Conservation (phyloP, 192 early-diverging fungal species). For the Entomortierella parvispora region DNA sequence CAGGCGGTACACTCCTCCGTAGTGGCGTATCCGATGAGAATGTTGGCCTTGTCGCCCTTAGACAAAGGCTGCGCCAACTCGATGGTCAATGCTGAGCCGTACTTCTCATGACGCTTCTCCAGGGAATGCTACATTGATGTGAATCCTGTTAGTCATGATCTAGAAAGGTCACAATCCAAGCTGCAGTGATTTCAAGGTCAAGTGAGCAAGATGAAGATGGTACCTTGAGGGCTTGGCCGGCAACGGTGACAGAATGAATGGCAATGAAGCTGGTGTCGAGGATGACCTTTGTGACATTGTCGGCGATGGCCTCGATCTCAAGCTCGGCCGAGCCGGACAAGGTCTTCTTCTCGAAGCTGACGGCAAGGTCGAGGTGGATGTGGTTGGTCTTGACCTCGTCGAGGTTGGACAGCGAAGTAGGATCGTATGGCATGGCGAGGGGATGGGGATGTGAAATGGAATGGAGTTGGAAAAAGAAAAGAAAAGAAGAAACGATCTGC, state of each 20-base stretch:
- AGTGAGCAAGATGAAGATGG: too few species aligned
- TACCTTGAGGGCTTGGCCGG: constrained; percentile 44
- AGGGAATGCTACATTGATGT: constrained; percentile 55
- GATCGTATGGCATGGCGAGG: constrained; percentile 69
- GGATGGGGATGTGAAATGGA: not conserved
- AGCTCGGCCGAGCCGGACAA: constrained; percentile 75
- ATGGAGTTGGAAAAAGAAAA: constrained; percentile 2
- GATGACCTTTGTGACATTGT: constrained; percentile 68
- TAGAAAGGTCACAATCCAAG: too few species aligned
- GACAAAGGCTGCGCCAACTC: constrained; percentile 58
- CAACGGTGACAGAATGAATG: constrained; percentile 53
- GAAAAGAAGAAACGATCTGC: not conserved
- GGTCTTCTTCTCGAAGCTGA: constrained; percentile 79
- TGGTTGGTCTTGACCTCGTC: constrained; percentile 77
- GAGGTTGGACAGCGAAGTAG: constrained; percentile 86
- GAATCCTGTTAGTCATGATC: too few species aligned
- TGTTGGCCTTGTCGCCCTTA: constrained; percentile 59
- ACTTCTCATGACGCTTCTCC: constrained; percentile 66
- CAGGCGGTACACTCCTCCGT: constrained; percentile 85
- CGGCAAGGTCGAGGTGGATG: constrained; percentile 77
- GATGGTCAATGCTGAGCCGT: constrained; percentile 80
- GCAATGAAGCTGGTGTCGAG: constrained; percentile 76
- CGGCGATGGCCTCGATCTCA: constrained; percentile 62
- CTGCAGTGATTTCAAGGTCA: too few species aligned
- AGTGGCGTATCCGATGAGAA: constrained; percentile 82